Conservation (phyloP, 2,329 filamentous ascomycete species). For the Coniella lustricola region DNA sequence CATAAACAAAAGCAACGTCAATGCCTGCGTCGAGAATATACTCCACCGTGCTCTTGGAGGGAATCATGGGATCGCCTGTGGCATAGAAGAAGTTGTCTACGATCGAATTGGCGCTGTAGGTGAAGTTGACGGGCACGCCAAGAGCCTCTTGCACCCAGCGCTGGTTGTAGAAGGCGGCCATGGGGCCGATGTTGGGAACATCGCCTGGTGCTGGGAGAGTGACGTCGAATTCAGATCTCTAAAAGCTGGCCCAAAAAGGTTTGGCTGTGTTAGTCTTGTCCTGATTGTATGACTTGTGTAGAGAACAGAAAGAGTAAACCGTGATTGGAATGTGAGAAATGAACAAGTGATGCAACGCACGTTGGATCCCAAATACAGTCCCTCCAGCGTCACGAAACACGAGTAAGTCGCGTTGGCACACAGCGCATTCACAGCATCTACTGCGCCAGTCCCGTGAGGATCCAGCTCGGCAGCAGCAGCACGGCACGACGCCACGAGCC, state of each 20-base stretch:
- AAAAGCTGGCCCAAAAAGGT: too few species aligned
- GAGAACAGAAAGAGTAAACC: too few species aligned
- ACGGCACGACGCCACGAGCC: constrained; percentile 10
- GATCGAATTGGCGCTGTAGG: constrained; percentile 23
- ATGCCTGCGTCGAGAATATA: constrained; percentile 47
- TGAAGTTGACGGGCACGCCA: constrained; percentile 50
- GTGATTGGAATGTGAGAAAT: too few species aligned
- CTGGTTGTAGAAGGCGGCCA: constrained; percentile 45
- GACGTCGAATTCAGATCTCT: constrained; percentile 46
- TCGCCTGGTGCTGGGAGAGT: constrained; percentile 39
- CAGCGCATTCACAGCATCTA: constrained; percentile 12
- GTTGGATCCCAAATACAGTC: constrained; percentile 35
- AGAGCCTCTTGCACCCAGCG: constrained; percentile 45
- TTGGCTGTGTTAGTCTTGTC: too few species aligned
- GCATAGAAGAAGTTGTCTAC: constrained; percentile 35
- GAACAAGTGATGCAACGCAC: not conserved
- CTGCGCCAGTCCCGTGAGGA: constrained; percentile 25
- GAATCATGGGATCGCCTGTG: constrained; percentile 21
- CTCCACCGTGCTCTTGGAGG: constrained; percentile 25
- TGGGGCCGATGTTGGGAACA: constrained; percentile 38
- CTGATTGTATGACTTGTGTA: too few species aligned
- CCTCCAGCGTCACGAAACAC: constrained; percentile 9
- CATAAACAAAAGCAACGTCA: constrained; percentile 46
- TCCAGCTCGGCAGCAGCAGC: constrained; percentile 32
- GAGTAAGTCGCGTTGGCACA: constrained; percentile 7